Evolutionary conservation across 257 asterid genomes (phyloP).

Genomic region (Solanum sitiens): DNA sequence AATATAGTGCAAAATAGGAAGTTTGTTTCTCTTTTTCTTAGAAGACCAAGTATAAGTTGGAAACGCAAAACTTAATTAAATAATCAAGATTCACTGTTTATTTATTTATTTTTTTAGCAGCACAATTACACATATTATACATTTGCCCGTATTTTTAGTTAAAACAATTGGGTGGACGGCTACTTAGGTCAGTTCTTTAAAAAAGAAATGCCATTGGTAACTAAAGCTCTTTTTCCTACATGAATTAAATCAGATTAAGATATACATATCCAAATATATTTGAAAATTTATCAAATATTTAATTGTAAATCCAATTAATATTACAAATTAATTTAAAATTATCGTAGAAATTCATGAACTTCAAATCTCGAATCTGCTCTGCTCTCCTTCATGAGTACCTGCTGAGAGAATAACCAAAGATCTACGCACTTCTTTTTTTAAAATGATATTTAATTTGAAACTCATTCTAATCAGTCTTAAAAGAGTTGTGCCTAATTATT

Average conservation of each 20-base stretch:
- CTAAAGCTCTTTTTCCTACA: not conserved
- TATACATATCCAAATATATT: not conserved
- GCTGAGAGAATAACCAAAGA: too few species aligned
- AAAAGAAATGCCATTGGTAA: not conserved
- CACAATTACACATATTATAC: too few species aligned
- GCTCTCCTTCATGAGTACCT: not conserved
- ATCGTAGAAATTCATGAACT: not conserved
- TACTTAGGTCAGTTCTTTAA: not conserved
- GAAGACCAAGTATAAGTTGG: too few species aligned
- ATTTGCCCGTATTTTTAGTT: not conserved
- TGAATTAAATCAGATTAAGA: not conserved
- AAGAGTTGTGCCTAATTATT: not conserved
- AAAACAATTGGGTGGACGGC: not conserved
- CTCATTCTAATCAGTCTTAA: not conserved
- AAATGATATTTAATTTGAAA: not conserved
- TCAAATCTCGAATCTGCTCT: not conserved
- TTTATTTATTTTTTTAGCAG: too few species aligned
- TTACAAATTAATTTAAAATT: not conserved
- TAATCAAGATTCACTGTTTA: not conserved
- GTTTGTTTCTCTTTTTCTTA: too few species aligned
- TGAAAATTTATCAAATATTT: not conserved
- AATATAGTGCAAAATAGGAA: too few species aligned
- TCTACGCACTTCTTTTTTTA: not conserved
- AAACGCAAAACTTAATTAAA: not conserved
- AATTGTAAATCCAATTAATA: not conserved